Evolutionary conservation across 768 basidiomycete genomes (phyloP).

Genomic region (Crassisporium funariophilum): DNA sequence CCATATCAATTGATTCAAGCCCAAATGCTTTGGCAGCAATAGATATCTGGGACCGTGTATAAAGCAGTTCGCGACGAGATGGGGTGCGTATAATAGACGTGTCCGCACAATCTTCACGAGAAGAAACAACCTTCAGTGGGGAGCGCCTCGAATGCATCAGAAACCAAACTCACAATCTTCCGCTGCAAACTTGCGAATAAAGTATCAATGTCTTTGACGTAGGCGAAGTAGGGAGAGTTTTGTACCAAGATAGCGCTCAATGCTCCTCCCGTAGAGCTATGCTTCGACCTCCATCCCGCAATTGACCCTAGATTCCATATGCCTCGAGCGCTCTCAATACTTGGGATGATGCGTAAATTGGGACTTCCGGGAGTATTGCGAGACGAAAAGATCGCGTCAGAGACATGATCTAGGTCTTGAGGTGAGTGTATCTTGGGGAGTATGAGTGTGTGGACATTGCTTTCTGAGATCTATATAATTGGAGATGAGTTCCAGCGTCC

Average conservation of each 20-base stretch:
- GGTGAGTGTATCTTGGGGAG: constrained; percentile 83
- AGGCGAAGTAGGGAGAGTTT: too few species aligned
- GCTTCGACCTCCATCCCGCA: constrained; percentile 63
- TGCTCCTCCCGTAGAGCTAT: constrained; percentile 51
- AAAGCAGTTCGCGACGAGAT: constrained; percentile 77
- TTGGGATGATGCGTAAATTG: constrained; percentile 66
- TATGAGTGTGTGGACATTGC: constrained; percentile 64
- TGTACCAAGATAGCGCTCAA: constrained; percentile 71
- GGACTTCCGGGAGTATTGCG: constrained; percentile 25
- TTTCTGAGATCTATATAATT: constrained; percentile 29
- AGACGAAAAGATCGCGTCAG: constrained; percentile 42
- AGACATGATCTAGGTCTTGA: constrained; percentile 65
- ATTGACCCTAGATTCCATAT: constrained; percentile 71
- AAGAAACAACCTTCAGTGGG: not conserved
- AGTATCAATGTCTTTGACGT: not conserved
- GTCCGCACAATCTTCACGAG: constrained; percentile 78
- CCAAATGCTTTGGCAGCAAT: constrained; percentile 82
- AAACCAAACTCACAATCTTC: constrained; percentile 74
- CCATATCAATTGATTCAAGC: constrained; percentile 91
- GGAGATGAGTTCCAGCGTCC: constrained; percentile 4
- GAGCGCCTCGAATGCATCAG: not conserved
- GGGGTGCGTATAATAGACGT: constrained; percentile 78
- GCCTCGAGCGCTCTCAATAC: constrained; percentile 82
- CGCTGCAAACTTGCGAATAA: constrained; percentile 74
- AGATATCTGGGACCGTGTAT: constrained; percentile 80